These are phyloP conservation scores for Cladosporium sp. DNA, from an alignment of 2,329 filamentous ascomycete genomes.

Conservation along the genomic window DNA sequence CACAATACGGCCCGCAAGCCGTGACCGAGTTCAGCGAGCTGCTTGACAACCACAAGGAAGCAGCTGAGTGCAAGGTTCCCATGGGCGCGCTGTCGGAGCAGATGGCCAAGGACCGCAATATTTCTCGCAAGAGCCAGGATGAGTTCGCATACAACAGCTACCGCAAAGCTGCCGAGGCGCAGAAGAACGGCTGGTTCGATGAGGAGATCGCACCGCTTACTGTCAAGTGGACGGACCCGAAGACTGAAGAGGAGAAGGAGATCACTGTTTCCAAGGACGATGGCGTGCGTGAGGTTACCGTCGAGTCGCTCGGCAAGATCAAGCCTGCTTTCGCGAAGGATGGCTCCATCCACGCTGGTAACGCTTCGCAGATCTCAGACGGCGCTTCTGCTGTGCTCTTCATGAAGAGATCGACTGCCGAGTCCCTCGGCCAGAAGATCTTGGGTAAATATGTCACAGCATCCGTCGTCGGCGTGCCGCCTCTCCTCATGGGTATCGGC, in stretches of 20 bases:
- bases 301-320: constrained; percentile 87
- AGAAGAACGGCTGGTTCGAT: constrained; percentile 84
- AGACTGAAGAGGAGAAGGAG: constrained; percentile 78
- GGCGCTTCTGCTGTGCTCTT: constrained; percentile 91
- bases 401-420: constrained; percentile 89
- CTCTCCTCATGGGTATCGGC: constrained; percentile 91
- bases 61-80: constrained; percentile 94
- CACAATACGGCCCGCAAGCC: constrained; percentile 82
- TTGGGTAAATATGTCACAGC: constrained; percentile 89
- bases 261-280: constrained; percentile 84
- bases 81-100: constrained; percentile 93
- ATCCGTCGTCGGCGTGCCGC: constrained; percentile 81
- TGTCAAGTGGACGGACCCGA: constrained; percentile 84
- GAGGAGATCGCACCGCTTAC: constrained; percentile 85
- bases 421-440: constrained; percentile 81
- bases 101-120: constrained; percentile 82
- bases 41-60: constrained; percentile 73
- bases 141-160: constrained; percentile 92
- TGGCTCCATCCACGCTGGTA: constrained; percentile 91
- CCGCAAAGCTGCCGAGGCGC: constrained; percentile 81
- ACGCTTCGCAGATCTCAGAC: constrained; percentile 92
- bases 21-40: constrained; percentile 91
- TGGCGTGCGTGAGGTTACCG: constrained; percentile 79
- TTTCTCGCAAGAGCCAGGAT: constrained; percentile 73
- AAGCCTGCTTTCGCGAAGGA: constrained; percentile 84